phyloP scores from a whole-genome alignment of 495 filamentous ascomycete genomes.

The Tuber melanosporum region DNA sequence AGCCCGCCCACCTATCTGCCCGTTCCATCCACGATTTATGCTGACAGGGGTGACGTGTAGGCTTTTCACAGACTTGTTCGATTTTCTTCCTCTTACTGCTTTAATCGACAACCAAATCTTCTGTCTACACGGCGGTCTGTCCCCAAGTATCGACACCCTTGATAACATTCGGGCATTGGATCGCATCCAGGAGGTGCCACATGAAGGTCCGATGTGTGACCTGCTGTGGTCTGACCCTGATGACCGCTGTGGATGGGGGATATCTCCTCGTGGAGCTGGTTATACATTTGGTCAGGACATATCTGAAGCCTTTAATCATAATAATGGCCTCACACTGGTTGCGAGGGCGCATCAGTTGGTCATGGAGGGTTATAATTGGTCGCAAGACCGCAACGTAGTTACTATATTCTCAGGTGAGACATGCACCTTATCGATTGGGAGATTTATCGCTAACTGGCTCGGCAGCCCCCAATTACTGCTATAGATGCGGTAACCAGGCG shows the following conservation, averaged over 20 bases:
- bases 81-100: conserved; percentile 95
- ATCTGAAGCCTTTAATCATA: conserved; percentile 98
- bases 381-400: conserved; percentile 90
- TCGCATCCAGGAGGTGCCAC: conserved; percentile 95
- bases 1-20: not conserved
- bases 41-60: conserved; percentile 25
- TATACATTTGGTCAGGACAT: conserved; percentile 99
- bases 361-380: conserved; percentile 99
- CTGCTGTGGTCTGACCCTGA: conserved; percentile 96
- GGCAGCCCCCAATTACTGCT: conserved; percentile 91
- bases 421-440: conserved; percentile 4
- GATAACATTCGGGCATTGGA: conserved; percentile 96
- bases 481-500: conserved; percentile 96
- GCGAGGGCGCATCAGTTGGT: conserved; percentile 92
- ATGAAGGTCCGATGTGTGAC: conserved; percentile 98
- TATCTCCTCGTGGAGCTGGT: conserved; percentile 90
- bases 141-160: conserved; percentile 92
- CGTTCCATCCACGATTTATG: not conserved
- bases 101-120: conserved; percentile 99
- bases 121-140: conserved; percentile 94
- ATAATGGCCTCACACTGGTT: conserved; percentile 94
- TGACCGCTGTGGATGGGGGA: conserved; percentile 97
- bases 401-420: conserved; percentile 93
- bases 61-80: conserved; percentile 90
- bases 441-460: conserved; percentile 29